Percentiles rank a stretch among this genome's conserved stretches.
These are phyloP conservation scores for Rhexocercosporidium sp. DNA, from an alignment of 2,329 filamentous ascomycete species.

Conservation along the genomic window DNA sequence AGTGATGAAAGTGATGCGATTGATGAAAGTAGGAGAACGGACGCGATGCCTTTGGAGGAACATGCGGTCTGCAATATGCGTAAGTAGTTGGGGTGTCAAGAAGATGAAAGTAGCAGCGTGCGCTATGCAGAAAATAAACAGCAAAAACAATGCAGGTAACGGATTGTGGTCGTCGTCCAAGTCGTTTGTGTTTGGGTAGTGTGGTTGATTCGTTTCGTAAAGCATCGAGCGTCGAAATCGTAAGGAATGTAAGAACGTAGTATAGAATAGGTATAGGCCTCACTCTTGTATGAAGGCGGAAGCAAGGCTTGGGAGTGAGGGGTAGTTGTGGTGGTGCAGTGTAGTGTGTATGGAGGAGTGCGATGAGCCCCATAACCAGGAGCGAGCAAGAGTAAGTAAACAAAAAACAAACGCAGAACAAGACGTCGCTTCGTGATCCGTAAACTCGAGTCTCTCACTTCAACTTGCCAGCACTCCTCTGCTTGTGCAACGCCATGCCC, in stretches of 20 bases:
- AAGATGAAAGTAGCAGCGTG: constrained; percentile 2
- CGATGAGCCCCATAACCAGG: background rate
- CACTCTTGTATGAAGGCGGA: background rate
- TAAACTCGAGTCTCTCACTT: background rate
- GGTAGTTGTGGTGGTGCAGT: background rate
- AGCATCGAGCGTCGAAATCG: constrained; percentile 10
- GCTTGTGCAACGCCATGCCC: constrained; percentile 23
- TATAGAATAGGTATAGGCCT: background rate
- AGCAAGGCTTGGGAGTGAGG: background rate
- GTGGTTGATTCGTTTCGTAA: constrained; percentile 6
- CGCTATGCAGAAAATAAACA: background rate
- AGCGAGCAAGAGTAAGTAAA: background rate
- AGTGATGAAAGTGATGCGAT: background rate
- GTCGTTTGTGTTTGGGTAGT: background rate
- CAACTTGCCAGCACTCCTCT: background rate
- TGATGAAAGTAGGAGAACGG: background rate
- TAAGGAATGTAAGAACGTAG: constrained; percentile 13
- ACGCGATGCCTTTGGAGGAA: background rate
- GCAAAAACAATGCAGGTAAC: background rate
- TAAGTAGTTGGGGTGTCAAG: background rate
- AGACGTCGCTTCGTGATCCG: constrained; percentile 5
- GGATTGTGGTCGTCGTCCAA: constrained; percentile 9
- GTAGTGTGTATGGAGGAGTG: too few relatives aligned
- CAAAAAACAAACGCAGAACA: background rate
- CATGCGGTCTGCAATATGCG: background rate